Evolutionary conservation across 441 rosid genomes (phyloP).

Genomic region (Iberis amara): DNA sequence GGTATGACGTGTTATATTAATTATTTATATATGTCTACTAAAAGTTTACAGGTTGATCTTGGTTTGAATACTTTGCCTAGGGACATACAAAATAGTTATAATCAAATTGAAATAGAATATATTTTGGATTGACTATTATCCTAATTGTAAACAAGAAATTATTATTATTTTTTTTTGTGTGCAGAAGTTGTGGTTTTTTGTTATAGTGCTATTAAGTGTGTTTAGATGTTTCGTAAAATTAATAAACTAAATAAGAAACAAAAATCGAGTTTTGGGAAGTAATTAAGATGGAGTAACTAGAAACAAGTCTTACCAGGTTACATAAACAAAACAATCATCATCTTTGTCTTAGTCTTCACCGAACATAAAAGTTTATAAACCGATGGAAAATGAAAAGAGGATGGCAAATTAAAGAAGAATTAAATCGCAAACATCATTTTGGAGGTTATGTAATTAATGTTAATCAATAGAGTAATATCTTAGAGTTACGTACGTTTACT

Average conservation of each 20-base stretch:
- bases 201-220: too few species aligned
- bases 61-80: slow-evolving; percentile 18
- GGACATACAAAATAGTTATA: neutral
- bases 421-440: neutral
- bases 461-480: neutral
- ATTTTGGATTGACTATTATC: neutral
- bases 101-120: neutral
- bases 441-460: neutral
- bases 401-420: slow-evolving; percentile 11
- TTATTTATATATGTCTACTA: too few species aligned
- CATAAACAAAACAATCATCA: neutral
- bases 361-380: slow-evolving; percentile 17
- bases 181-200: neutral
- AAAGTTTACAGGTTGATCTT: slow-evolving; percentile 18
- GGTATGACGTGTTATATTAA: neutral
- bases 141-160: neutral
- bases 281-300: too few species aligned
- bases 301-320: too few species aligned
- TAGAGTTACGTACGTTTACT: slow-evolving; percentile 19
- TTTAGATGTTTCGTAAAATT: too few species aligned
- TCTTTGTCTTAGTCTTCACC: slow-evolving; percentile 12
- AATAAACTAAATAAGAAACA: too few species aligned
- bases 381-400: slow-evolving; percentile 18
- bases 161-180: neutral
- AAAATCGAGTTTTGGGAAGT: too few species aligned